Percentiles rank a stretch among this genome's conserved stretches.
Conservation (phyloP, 2,329 filamentous ascomycete species). For the Lizonia empirigonia region DNA sequence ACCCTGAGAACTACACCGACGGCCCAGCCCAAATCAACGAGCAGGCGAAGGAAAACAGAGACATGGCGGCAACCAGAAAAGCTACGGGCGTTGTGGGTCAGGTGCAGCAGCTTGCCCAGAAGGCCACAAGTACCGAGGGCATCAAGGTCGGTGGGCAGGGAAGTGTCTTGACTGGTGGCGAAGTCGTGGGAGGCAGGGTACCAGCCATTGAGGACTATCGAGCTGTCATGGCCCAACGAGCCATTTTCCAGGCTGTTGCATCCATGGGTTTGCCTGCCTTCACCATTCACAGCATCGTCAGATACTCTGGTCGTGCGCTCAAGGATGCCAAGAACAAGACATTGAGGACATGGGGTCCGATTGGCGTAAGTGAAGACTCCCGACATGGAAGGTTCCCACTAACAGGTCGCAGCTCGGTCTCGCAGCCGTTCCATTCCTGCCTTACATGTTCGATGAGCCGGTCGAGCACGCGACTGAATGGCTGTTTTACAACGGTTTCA, state of each 20-base stretch:
- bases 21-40: constrained; percentile 11
- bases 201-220: constrained; percentile 86
- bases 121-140: constrained; percentile 26
- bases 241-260: constrained; percentile 86
- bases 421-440: constrained; percentile 76
- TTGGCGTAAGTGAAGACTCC: constrained; percentile 69
- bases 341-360: constrained; percentile 84
- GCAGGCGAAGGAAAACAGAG: constrained; percentile 43
- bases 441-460: constrained; percentile 85
- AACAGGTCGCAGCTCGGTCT: constrained; percentile 59
- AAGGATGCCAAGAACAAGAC: constrained; percentile 78
- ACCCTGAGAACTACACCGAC: constrained; percentile 62
- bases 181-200: constrained; percentile 53
- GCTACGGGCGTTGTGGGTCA: constrained; percentile 21
- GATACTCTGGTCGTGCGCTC: constrained; percentile 84
- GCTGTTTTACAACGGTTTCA: constrained; percentile 83
- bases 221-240: constrained; percentile 88
- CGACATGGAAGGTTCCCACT: neutral
- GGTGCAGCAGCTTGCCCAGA: constrained; percentile 34
- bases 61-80: constrained; percentile 42
- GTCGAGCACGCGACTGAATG: constrained; percentile 92
- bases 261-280: constrained; percentile 94
- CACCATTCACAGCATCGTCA: constrained; percentile 90
- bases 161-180: constrained; percentile 28
- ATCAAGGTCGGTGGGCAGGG: constrained; percentile 29